phyloP scores from a whole-genome alignment of 2,329 filamentous ascomycete genomes.

The Chaetothyriales sp. region DNA sequence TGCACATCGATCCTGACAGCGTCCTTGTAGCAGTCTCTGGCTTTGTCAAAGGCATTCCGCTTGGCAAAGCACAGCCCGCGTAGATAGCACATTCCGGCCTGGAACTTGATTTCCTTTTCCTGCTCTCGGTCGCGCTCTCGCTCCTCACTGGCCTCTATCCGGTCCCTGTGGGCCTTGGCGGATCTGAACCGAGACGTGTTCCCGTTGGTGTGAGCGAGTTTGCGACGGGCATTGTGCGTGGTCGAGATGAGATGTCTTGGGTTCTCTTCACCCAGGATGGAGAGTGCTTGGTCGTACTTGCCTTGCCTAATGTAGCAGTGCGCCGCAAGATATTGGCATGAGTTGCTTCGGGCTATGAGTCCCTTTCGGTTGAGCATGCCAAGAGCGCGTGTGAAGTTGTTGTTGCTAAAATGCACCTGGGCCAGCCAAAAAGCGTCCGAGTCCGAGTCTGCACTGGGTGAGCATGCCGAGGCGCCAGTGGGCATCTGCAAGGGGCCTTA shows the following conservation, averaged over 20 bases:
- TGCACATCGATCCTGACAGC: conserved; percentile 93
- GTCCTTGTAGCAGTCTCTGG: conserved; percentile 97
- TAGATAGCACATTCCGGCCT: conserved; percentile 95
- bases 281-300: conserved; percentile 77
- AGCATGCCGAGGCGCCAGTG: background rate
- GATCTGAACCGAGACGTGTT: conserved; percentile 27
- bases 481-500: conserved; percentile 33
- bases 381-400: conserved; percentile 86
- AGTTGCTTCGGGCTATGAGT: conserved; percentile 64
- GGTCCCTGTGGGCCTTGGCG: conserved; percentile 34
- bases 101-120: conserved; percentile 63
- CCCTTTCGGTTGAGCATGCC: conserved; percentile 74
- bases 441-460: conserved; percentile 33
- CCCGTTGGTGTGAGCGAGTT: conserved; percentile 53
- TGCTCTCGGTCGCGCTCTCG: conserved; percentile 52
- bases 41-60: conserved; percentile 91
- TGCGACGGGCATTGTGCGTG: conserved; percentile 50
- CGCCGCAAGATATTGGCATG: conserved; percentile 82
- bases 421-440: conserved; percentile 94
- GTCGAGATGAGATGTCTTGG: conserved; percentile 74
- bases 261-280: conserved; percentile 78
- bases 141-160: conserved; percentile 44
- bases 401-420: conserved; percentile 92
- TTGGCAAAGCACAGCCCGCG: conserved; percentile 90
- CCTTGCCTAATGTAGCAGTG: conserved; percentile 90